phyloP scores from a whole-genome alignment of 805 yeast genomes.

The Saccharomycopsis oosterbeekiorum region DNA sequence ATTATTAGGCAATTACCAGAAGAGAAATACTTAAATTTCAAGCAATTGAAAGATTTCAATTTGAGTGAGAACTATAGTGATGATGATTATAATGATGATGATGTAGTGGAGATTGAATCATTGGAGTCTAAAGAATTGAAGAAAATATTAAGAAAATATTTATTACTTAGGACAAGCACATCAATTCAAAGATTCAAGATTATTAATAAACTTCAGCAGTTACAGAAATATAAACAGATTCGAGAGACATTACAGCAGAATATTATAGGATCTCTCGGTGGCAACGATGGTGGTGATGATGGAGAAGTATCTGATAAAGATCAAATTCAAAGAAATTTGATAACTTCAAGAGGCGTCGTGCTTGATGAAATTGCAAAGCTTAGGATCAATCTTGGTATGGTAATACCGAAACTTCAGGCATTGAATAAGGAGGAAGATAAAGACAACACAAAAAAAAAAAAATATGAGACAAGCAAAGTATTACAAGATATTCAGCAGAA shows the following conservation, averaged over 20 bases:
- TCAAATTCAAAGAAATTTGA: slow-evolving; percentile 9
- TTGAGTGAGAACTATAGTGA: background rate
- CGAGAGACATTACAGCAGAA: background rate
- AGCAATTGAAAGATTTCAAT: slow-evolving; percentile 1
- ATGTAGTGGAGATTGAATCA: slow-evolving; percentile 6
- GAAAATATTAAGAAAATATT: background rate
- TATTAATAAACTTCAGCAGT: background rate
- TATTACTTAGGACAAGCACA: background rate
- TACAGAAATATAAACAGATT: background rate
- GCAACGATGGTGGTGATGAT: background rate
- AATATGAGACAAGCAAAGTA: background rate
- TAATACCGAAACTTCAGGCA: background rate
- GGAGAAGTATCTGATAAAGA: background rate
- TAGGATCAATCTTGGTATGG: slow-evolving; percentile 7
- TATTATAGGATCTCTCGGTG: background rate
- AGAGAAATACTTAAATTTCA: slow-evolving; percentile 2
- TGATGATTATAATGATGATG: slow-evolving; percentile 2
- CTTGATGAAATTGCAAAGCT: slow-evolving; percentile 12
- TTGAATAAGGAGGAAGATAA: background rate
- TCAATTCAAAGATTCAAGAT: background rate
- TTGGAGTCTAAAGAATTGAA: slow-evolving; percentile 3
- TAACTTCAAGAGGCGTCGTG: slow-evolving; percentile 9
- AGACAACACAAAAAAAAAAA: background rate
- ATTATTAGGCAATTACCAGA: background rate
- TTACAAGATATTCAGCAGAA: background rate